Conservation (phyloP, 352 stramenopile genomes). For the Plasmopara viticola region DNA sequence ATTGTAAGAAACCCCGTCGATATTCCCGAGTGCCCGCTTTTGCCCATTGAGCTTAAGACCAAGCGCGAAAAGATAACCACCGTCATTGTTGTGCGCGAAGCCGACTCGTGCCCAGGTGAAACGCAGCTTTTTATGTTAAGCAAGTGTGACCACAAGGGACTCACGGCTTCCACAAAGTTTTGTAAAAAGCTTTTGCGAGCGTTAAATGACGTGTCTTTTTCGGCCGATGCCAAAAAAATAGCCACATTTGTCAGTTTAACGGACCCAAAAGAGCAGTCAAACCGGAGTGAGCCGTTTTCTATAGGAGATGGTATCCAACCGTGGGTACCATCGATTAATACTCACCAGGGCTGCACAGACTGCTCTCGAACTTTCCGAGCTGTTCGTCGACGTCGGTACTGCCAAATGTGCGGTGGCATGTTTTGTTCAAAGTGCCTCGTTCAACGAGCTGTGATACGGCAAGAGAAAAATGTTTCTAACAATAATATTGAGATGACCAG, state of each 20-base stretch:
- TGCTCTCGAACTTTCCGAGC: slow-evolving; percentile 53
- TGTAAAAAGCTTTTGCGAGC: slow-evolving; percentile 47
- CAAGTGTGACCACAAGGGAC: slow-evolving; percentile 46
- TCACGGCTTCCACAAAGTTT: slow-evolving; percentile 34
- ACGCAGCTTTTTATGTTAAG: slow-evolving; percentile 52
- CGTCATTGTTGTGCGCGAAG: slow-evolving; percentile 48
- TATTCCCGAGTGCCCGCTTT: slow-evolving; percentile 49
- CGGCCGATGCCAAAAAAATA: slow-evolving; percentile 52
- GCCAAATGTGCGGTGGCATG: slow-evolving; percentile 65
- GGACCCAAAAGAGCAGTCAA: slow-evolving; percentile 17
- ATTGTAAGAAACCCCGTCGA: slow-evolving; percentile 56
- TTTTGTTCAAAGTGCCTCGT: slow-evolving; percentile 71
- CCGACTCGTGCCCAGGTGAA: slow-evolving; percentile 18
- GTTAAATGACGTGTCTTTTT: slow-evolving; percentile 40
- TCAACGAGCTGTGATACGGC: slow-evolving; percentile 34
- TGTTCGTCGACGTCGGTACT: slow-evolving; percentile 57
- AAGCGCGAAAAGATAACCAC: slow-evolving; percentile 49
- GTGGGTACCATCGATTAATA: slow-evolving; percentile 40
- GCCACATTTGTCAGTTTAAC: slow-evolving; percentile 28
- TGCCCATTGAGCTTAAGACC: slow-evolving; percentile 44
- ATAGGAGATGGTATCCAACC: slow-evolving; percentile 34
- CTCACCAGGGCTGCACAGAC: slow-evolving; percentile 45
- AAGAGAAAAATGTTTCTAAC: slow-evolving; percentile 17
- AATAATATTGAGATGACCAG: slow-evolving; percentile 15
- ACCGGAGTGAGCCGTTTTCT: slow-evolving; percentile 17